Base-by-base conservation (phyloP, 2,329 filamentous ascomycete species). In the Lachnellula cervina region DNA sequence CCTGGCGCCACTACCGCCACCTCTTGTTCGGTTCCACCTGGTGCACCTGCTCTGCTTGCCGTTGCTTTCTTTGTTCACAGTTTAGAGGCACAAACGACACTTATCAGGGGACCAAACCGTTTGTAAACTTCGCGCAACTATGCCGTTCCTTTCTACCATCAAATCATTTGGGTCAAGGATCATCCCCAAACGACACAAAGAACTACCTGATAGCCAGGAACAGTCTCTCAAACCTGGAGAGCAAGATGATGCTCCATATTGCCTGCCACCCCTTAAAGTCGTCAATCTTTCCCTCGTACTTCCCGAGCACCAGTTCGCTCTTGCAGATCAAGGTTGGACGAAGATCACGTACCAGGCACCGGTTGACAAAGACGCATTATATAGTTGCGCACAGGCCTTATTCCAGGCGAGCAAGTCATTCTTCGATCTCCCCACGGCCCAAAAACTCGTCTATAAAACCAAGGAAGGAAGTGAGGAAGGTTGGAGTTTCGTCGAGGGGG, bases 311-410 rank as follows among this genome's bases (percentile, higher is more conserved):
- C 49, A 55, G 46, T 49, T 49, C 14, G 57, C 60, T 25, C 55
- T 65, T 14, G 23, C 49, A 6, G 56, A 64, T 32, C 60, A 67
- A 48, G 65, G 65, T 2, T 66, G 64, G 64, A 59, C 64, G 14
- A 64, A 59, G n/a, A 49, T 65, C 1, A 55, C 58, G 1, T 60
- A 61, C 32, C 7, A 53, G 3, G 16, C 40, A 11, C 55, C 54
- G 5, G 32, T 19, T n/a, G 17, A 44, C 11, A 11, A 17, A 5
- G 59, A 65, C 25, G 21, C 45, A 13, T 51, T 67, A 5, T 47
- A 63, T 16, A 46, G 25, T 13, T 57, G 55, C 38, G 63, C 60
- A 5, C 56, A 60, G 46, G 55, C 57, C 14, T 54, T 67, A 3
- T 51, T 66, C 1, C 25, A 56, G 44, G 60, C 63, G 1, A 61